Base-by-base conservation (phyloP, 192 early-diverging fungal genomes). In the Podila minutissima region DNA sequence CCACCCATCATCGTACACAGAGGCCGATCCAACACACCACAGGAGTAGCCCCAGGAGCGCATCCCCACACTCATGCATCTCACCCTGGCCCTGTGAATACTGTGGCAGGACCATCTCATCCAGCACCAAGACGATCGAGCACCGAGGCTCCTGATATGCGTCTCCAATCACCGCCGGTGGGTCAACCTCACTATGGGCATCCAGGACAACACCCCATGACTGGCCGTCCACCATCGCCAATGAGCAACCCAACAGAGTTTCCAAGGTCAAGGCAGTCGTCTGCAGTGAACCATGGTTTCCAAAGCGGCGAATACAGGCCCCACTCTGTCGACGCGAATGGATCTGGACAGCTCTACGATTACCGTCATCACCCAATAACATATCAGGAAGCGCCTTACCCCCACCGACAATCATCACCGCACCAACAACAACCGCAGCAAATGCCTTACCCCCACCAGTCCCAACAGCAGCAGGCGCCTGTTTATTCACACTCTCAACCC, bases 231-330 rank as follows among this genome's bases (percentile, higher is more conserved):
- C 65, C 76, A 22, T 68, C 70, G 3, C 70, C 64, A 19, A 59
- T 65, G 3, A 26, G 41, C 12, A 70, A 13, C 28, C 48, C 67
- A 32, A 20, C 67, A 20, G 77, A 81, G 20, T 81, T 73, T 61
- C 12, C 66, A 6, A 58, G 70, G n/a, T 60, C 77, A 20, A 48
- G 77, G 26, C 77, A 81, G 8, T 11, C 77, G 8, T 81, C 77
- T 0, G 61, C 68, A 20, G 46, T 59, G 29, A 50, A 13, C n/a
- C 71, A 72, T 22, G 33, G 26, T 22, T 72, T 67, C 19, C 77
- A 73, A 55, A 26, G 53, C 58, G 69, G 75, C 31, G 77, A 81
- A 4, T 81, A 73, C 20, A 38, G 77, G 51, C 28, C 58, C 5
- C 71, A 81, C 63, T 29, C 49, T 26, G 31, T 66, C 1, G 77